Evolutionary conservation across 1,284 basidiomycete species (phyloP), one percentile per base, ranked within the genome.

Genomic region (Cronartium quercuum): DNA sequence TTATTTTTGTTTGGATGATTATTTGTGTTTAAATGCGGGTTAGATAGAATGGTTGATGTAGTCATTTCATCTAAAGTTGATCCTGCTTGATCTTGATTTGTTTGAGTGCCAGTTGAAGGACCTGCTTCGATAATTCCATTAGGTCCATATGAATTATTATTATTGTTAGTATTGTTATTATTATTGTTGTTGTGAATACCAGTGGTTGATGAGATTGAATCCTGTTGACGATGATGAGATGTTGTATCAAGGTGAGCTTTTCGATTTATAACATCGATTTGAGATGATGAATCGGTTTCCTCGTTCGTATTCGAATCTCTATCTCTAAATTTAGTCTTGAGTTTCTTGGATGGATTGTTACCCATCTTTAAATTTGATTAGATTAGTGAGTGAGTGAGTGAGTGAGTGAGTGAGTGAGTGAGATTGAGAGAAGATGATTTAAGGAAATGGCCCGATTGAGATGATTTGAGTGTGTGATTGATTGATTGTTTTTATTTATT

Each of bases 261-360:
- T 41, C 37, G 41, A 29, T 42, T 34, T 12, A 5, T 29, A 21
- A 10, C 40, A 37, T 18, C 15, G 21, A 21, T 35, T 7, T 6
- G 18, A 6, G 64, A 24, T 15, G 42, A 51, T 9, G n/a, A 29
- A 12, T 35, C 13, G 6, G 40, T 24, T 21, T 55, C 35, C 5
- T 68, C 67, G 24, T 55, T 61, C 7, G 13, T 34, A 15, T 55
- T 58, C 42, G 68, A 44, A 44, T 70, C 68, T 5, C 60, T 15
- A 42, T 70, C 68, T 63, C 68, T 70, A 13, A 63, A 42, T 24
- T 21, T 61, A 13, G 58, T 62, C 37, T 41, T 51, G 29, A 70
- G 40, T 42, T 70, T 70, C 60, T 70, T 70, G 7, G 68, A 70
- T 42, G 57, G 68, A 40, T 70, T 70, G 24, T 62, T 63, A 29